These are phyloP conservation scores for Hygrocybe punicea DNA, from an alignment of 768 basidiomycete species.

Conservation along the genomic window DNA sequence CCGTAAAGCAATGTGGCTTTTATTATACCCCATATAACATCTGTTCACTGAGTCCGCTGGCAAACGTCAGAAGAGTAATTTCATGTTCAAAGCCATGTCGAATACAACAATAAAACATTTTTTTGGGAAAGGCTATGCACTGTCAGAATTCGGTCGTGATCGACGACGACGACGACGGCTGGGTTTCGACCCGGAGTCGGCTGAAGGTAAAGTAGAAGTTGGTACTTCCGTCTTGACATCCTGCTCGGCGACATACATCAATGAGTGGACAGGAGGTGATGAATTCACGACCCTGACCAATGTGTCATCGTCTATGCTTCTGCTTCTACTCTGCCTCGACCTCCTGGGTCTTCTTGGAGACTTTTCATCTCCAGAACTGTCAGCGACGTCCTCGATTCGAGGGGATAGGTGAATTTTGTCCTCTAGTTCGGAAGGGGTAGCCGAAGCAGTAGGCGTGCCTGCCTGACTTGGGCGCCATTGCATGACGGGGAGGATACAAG, in stretches of 20 bases:
- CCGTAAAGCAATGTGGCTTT: background rate
- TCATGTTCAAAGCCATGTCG: background rate
- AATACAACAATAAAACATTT: background rate
- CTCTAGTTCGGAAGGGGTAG: background rate
- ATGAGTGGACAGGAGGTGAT: background rate
- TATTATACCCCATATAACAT: background rate
- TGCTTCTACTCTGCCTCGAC: slow-evolving; percentile 24
- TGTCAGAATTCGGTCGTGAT: slow-evolving; percentile 40
- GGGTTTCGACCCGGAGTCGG: slow-evolving; percentile 26
- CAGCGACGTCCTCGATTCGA: slow-evolving; percentile 6
- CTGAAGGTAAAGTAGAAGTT: slow-evolving; percentile 30
- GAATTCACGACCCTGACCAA: slow-evolving; percentile 15
- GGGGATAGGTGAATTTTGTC: background rate
- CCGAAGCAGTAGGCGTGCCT: background rate
- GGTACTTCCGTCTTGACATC: slow-evolving; percentile 26
- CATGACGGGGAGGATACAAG: slow-evolving; percentile 51
- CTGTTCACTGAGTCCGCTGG: no score
- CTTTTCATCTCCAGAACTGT: slow-evolving; percentile 19
- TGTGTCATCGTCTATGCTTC: slow-evolving; percentile 20
- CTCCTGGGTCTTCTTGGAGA: slow-evolving; percentile 20
- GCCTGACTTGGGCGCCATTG: slow-evolving; percentile 3
- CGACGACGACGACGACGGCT: slow-evolving; percentile 45
- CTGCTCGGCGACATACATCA: slow-evolving; percentile 9
- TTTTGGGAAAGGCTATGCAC: background rate
- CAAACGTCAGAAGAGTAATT: background rate